These are phyloP conservation scores for Plantago elongata DNA, from an alignment of 257 asterid species.

Conservation along the genomic window DNA sequence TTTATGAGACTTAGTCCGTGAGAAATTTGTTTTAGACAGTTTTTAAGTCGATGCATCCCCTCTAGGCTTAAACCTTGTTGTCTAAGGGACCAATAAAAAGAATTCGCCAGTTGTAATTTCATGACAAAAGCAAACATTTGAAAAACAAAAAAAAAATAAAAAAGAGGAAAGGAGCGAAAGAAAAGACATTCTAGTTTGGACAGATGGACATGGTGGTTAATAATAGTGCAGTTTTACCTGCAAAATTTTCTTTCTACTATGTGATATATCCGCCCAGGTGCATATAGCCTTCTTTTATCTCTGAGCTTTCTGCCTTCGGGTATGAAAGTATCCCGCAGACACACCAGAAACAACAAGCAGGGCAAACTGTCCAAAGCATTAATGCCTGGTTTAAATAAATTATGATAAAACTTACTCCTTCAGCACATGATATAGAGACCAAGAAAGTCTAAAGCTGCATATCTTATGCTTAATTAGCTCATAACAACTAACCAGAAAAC, in stretches of 20 bases:
- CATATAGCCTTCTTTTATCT: slow-evolving; percentile 88
- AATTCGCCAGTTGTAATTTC: no score
- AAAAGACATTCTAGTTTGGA: not conserved
- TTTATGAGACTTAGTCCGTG: no score
- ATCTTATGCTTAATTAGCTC: not conserved
- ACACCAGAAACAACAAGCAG: slow-evolving; percentile 72
- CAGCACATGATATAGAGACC: not conserved
- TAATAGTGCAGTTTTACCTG: slow-evolving; percentile 45
- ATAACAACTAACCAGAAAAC: slow-evolving; percentile 71
- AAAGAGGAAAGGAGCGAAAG: not conserved
- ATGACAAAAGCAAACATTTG: no score
- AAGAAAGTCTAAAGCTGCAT: slow-evolving; percentile 12
- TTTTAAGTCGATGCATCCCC: no score
- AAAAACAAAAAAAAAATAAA: no score
- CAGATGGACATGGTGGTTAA: not conserved
- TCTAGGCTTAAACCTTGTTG: no score
- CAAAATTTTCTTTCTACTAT: slow-evolving; percentile 88
- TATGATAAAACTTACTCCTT: slow-evolving; percentile 26
- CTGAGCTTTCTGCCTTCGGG: slow-evolving; percentile 91
- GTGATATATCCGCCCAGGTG: slow-evolving; percentile 97
- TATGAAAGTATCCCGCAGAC: slow-evolving; percentile 94
- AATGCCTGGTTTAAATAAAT: slow-evolving; percentile 46
- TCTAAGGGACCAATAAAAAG: no score
- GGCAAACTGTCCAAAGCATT: slow-evolving; percentile 93
- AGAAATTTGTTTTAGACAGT: no score